Evolutionary conservation across 768 basidiomycete genomes (phyloP).

Genomic region (Stropharia rugosoannulata): DNA sequence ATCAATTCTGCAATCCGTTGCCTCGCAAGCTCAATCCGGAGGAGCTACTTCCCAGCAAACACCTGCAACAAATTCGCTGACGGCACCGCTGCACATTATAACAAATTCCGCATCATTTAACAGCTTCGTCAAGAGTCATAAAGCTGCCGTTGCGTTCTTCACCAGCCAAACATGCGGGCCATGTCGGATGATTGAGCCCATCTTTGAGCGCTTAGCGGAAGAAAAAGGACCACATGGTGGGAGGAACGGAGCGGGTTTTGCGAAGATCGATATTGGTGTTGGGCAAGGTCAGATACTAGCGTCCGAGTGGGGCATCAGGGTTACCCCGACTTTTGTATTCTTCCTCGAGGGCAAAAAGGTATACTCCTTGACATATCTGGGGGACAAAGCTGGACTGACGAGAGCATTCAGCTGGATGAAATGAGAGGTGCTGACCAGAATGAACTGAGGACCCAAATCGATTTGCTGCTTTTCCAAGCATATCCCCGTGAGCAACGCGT

Average conservation of each 20-base stretch:
- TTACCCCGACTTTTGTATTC: conserved; percentile 89
- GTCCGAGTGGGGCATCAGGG: conserved; percentile 60
- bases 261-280: conserved; percentile 79
- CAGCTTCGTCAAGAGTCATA: conserved; percentile 60
- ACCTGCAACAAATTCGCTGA: conserved; percentile 47
- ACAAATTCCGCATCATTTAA: conserved; percentile 77
- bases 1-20: conserved; percentile 56
- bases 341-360: conserved; percentile 79
- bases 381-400: background rate
- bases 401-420: conserved; percentile 52
- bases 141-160: conserved; percentile 80
- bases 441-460: conserved; percentile 72
- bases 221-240: conserved; percentile 48
- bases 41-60: conserved; percentile 17
- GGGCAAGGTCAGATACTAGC: conserved; percentile 65
- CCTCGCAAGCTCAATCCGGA: conserved; percentile 43
- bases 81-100: conserved; percentile 65
- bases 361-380: background rate
- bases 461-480: conserved; percentile 71
- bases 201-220: conserved; percentile 76
- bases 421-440: conserved; percentile 68
- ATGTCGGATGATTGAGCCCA: conserved; percentile 80
- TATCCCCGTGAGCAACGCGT: conserved; percentile 70
- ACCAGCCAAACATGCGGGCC: conserved; percentile 76
- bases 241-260: conserved; percentile 64